phyloP scores from a whole-genome alignment of 768 basidiomycete species.

The Crassisporium funariophilum region DNA sequence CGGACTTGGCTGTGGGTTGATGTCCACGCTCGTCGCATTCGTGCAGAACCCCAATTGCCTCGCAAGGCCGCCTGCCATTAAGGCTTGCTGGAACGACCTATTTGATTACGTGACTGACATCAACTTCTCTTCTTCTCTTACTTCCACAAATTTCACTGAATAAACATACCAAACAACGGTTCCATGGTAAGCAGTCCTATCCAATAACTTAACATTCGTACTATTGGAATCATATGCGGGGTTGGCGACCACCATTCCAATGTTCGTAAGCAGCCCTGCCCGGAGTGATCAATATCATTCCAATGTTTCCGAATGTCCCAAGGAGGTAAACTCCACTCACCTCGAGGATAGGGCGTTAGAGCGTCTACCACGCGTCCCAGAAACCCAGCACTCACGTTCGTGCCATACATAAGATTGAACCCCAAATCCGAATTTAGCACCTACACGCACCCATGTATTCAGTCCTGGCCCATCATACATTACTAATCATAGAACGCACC shows the following conservation, averaged over 20 bases:
- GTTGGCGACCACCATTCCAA: constrained; percentile 50
- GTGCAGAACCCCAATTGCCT: constrained; percentile 38
- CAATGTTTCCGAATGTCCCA: neutral
- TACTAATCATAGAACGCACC: constrained; percentile 31
- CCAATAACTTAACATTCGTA: constrained; percentile 38
- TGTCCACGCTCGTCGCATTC: constrained; percentile 24
- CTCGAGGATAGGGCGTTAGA: constrained; percentile 45
- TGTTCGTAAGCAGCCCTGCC: constrained; percentile 46
- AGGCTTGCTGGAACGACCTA: constrained; percentile 44
- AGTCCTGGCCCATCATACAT: no score
- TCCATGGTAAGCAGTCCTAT: constrained; percentile 38
- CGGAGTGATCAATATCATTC: neutral
- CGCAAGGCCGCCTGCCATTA: constrained; percentile 46
- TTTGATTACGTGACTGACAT: constrained; percentile 2
- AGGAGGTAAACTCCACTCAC: constrained; percentile 21
- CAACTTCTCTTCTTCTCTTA: neutral
- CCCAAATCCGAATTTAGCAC: constrained; percentile 46
- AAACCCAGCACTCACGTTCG: constrained; percentile 37
- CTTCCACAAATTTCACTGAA: no score
- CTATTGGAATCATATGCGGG: constrained; percentile 45
- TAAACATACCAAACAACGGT: constrained; percentile 34
- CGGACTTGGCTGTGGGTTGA: constrained; percentile 19
- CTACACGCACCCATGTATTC: constrained; percentile 19
- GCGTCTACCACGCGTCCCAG: constrained; percentile 39
- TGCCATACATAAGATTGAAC: constrained; percentile 41